Evolutionary conservation across 1,284 basidiomycete genomes (phyloP), one percentile per base, ranked within the genome.

Genomic region (Apiotrichum porosum): DNA sequence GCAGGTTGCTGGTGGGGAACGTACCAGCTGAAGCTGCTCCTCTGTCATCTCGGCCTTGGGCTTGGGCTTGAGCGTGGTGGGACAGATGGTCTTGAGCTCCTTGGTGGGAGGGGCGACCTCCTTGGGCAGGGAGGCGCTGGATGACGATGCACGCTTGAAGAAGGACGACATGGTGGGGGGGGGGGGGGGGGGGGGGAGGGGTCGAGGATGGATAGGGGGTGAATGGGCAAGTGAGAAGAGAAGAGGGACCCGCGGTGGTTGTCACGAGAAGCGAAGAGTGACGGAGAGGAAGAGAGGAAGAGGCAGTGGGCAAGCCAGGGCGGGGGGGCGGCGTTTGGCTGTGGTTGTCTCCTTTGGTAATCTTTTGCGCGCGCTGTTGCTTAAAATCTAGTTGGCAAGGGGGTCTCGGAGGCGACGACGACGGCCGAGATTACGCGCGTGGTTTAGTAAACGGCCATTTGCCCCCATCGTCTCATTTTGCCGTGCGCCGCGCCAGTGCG

Each of bases 31-130:
- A 18, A 75, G 64, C 67, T 89, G 85, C 49, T 80, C 80, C 6
- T 81, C 78, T 22, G 80, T 77, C 68, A 88, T 88, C 6, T 75
- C 70, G 60, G 81, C 74, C 18, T 83, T 86, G 32, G 71, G 78
- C 41, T 47, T 50, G n/a, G 48, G 44, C 19, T 32, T 42, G 32
- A 44, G 17, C 3, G 48, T 48, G 9, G 33, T 21, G 5, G 51
- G 55, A 5, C 49, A 49, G 23, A 44, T 40, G 22, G 42, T 32
- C 39, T 42, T 45, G 17, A 49, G 37, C 5, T 53, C 46, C 13
- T 31, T 42, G 24, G 55, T 57, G 9, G 19, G 2, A 3, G 55
- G 51, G n/a, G 37, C 34, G 9, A 30, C 21, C 9, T 38, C 33
- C 28, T 37, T 37, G 23, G n/a, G n/a, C n/a, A n/a, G n/a, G 48